phyloP scores from a whole-genome alignment of 2,329 filamentous ascomycete genomes.

The Aureobasidium leucospermi region DNA sequence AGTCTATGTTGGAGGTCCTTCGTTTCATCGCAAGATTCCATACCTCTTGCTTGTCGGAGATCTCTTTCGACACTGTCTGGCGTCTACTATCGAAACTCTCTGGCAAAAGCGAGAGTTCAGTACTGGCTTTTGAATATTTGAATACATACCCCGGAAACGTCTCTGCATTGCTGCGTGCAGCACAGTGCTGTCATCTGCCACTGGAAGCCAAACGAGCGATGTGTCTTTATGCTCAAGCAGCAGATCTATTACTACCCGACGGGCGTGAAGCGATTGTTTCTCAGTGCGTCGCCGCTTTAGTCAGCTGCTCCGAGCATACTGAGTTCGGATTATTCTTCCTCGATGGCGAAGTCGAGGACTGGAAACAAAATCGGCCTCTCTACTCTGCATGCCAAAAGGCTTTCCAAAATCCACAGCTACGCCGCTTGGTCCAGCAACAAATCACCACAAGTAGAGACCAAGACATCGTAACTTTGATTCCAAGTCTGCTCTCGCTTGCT shows the following conservation, averaged over 20 bases:
- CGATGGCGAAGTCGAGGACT: not conserved
- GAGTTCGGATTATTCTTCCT: constrained; percentile 4
- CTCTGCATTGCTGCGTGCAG: not conserved
- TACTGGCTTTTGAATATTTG: not conserved
- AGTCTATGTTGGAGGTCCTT: not conserved
- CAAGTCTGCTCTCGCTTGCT: not conserved
- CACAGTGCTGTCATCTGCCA: not conserved
- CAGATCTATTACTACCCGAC: not conserved
- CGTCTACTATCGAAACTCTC: not conserved
- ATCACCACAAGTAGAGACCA: not conserved
- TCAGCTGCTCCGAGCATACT: not conserved
- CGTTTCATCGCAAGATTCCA: not conserved
- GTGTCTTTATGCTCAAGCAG: constrained; percentile 4
- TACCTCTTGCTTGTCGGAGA: not conserved
- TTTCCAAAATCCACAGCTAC: not conserved
- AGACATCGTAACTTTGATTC: not conserved
- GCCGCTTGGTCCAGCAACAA: not conserved
- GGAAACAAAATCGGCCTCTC: not conserved
- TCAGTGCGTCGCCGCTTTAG: not conserved
- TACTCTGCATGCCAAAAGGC: not conserved
- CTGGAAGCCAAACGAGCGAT: constrained; percentile 3
- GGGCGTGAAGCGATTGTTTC: too few relatives aligned
- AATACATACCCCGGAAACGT: not conserved
- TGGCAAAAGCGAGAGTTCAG: not conserved
- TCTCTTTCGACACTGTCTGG: not conserved